Base-by-base conservation (phyloP, 441 rosid genomes). In the Populus trichocarpa region DNA sequence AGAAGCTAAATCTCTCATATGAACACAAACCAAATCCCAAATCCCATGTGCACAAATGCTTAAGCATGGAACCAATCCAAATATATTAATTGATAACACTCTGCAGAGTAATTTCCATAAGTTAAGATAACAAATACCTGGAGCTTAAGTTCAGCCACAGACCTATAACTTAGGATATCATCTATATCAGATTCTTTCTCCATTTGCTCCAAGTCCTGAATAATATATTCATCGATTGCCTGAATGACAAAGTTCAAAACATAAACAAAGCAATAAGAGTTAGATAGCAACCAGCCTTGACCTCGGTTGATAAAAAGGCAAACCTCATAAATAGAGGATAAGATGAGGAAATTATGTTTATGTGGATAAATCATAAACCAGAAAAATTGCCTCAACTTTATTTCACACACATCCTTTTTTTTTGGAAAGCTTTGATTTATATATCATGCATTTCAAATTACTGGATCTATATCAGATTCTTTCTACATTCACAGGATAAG, bases 161-260 rank as follows among this genome's bases (percentile, higher is more conserved):
- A 87, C 80, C 99, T 89, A 77, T 89, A 92, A 81, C 83, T 89
- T 81, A 96, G 85, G 84, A 96, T 96, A 83, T 92, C 97, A 75
- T 92, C 97, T 76, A 91, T 82, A 81, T 93, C 97, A 77, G 82
- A 88, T 76, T 92, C 96, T 87, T 88, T 90, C 93, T 96, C 99
- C 90, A 96, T 90, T 89, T 89, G 87, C 87, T 96, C 99, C 90
- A 96, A 84, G 76, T 91, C 94, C 76, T 74, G 80, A 83, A 92
- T 85, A 85, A 92, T 74, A 75, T 86, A 81, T 80, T 90, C 89
- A 75, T 89, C 92, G 79, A 95, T 83, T 70, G 89, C 75, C 99
- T 95, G 91, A 80, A 80, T 42, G 8, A 72, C 66, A 67, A 77
- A 79, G 46, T 40, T 70, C 16, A 70, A 73, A 81, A 78, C 70